Percentiles rank a stretch among this genome's conserved stretches.
These are phyloP conservation scores for Pestalotiopsis sp. DNA, from an alignment of 2,329 filamentous ascomycete genomes.

Conservation along the genomic window DNA sequence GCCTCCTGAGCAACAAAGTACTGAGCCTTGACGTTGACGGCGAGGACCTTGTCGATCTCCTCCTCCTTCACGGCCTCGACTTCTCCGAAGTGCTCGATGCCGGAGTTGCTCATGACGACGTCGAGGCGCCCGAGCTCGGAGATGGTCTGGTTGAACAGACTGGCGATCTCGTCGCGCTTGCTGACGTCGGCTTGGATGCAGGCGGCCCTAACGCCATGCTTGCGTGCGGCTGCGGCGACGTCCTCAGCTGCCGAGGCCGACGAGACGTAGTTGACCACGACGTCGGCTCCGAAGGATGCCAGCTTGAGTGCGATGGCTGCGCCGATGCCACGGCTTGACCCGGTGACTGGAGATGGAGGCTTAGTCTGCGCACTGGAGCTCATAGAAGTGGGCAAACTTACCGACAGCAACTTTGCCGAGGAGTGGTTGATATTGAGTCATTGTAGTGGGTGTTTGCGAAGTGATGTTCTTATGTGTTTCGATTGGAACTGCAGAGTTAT, in stretches of 20 bases:
- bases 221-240: neutral
- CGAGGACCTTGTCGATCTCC: slow-evolving; percentile 63
- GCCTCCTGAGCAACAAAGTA: slow-evolving; percentile 65
- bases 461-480: neutral
- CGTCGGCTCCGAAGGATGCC: slow-evolving; percentile 30
- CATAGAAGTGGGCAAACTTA: neutral
- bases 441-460: neutral
- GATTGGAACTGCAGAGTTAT: neutral
- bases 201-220: slow-evolving; percentile 20
- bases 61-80: slow-evolving; percentile 32
- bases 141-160: neutral
- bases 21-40: slow-evolving; percentile 59
- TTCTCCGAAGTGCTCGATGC: neutral
- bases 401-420: neutral
- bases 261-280: slow-evolving; percentile 32
- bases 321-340: slow-evolving; percentile 55
- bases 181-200: slow-evolving; percentile 24
- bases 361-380: neutral
- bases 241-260: neutral
- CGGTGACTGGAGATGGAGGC: neutral
- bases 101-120: neutral
- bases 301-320: slow-evolving; percentile 56
- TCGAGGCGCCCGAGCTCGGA: neutral
- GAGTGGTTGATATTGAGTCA: neutral
- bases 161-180: slow-evolving; percentile 29